Evolutionary conservation across 345 rosid species (phyloP).

Genomic region (Mercurialis annua): DNA sequence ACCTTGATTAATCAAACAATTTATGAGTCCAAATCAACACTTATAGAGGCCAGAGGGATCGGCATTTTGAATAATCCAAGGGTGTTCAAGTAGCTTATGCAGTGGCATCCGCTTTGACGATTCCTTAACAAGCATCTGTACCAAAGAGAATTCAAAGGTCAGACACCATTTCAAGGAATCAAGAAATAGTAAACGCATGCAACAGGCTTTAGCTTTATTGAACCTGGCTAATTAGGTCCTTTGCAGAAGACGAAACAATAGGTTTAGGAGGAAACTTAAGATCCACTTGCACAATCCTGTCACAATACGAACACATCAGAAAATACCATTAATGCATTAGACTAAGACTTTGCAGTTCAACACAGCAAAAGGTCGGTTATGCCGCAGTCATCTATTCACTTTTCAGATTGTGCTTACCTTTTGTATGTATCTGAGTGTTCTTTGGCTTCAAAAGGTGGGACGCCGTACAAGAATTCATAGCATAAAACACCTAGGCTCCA

Average conservation of each 20-base stretch:
- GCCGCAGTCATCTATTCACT: neutral
- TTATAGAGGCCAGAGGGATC: conserved; percentile 85
- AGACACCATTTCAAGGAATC: no score
- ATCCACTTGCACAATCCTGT: conserved; percentile 96
- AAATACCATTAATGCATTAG: neutral
- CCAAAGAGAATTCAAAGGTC: neutral
- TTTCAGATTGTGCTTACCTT: conserved; percentile 41
- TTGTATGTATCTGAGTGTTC: conserved; percentile 92
- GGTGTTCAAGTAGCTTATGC: conserved; percentile 90
- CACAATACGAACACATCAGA: neutral
- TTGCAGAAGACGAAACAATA: conserved; percentile 79
- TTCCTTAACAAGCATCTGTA: conserved; percentile 96
- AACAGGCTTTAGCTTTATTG: no score
- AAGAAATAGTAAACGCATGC: no score
- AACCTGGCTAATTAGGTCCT: conserved; percentile 91
- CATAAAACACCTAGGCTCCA: conserved; percentile 99
- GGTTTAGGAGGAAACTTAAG: conserved; percentile 90
- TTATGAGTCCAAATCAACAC: conserved; percentile 26
- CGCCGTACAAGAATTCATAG: conserved; percentile 86
- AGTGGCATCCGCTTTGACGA: conserved; percentile 71
- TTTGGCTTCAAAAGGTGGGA: conserved; percentile 89
- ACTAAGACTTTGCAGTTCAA: neutral
- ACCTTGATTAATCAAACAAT: neutral
- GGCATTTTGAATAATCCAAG: conserved; percentile 92
- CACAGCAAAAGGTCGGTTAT: neutral